Conservation (phyloP, 2,329 filamentous ascomycete genomes). For the Aureobasidium vineae region DNA sequence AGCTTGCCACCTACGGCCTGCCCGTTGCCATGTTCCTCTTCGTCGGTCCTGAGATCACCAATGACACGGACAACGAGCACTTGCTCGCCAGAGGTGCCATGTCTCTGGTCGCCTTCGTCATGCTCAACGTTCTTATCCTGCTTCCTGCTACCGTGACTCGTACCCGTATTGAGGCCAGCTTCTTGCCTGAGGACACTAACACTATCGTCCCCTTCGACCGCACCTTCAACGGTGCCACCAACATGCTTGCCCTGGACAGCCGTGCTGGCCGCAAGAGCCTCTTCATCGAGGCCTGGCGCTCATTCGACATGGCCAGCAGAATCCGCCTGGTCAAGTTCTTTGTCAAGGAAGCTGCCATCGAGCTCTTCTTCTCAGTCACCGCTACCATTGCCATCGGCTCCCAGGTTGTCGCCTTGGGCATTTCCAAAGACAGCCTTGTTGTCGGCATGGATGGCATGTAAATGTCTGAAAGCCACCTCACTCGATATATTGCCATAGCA, state of each 20-base stretch:
- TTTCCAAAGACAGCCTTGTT: not conserved
- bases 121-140: slow-evolving; percentile 63
- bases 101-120: slow-evolving; percentile 37
- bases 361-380: slow-evolving; percentile 33
- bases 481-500: not conserved
- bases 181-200: slow-evolving; percentile 77
- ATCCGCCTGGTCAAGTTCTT: slow-evolving; percentile 72
- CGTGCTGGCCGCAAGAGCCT: slow-evolving; percentile 48
- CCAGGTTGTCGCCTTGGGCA: slow-evolving; percentile 29
- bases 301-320: slow-evolving; percentile 70
- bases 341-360: slow-evolving; percentile 55
- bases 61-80: slow-evolving; percentile 36
- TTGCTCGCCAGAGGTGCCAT: slow-evolving; percentile 34
- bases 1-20: slow-evolving; percentile 52
- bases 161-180: slow-evolving; percentile 79
- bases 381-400: slow-evolving; percentile 29
- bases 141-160: slow-evolving; percentile 78
- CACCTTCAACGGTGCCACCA: slow-evolving; percentile 71
- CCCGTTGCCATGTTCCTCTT: slow-evolving; percentile 34
- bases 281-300: slow-evolving; percentile 73
- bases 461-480: not conserved
- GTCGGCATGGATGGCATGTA: slow-evolving; percentile 15
- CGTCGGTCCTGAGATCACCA: slow-evolving; percentile 29
- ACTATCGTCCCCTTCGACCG: slow-evolving; percentile 89
- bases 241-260: slow-evolving; percentile 68